Base-by-base conservation (phyloP, 257 asterid species). In the Nicotiana obtusifolia region DNA sequence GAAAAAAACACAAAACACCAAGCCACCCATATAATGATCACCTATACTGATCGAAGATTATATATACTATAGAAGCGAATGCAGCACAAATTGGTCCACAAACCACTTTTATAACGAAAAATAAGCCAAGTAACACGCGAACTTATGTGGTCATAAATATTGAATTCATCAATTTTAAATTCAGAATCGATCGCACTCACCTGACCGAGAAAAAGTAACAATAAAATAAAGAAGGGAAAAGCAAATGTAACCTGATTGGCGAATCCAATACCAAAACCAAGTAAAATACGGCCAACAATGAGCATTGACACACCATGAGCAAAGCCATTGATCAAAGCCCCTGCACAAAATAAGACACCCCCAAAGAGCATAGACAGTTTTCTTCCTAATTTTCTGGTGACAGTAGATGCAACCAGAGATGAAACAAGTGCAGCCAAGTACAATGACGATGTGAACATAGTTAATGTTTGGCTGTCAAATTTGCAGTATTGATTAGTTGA, bases 231-330 rank as follows among this genome's bases (percentile, higher is more conserved):
- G 1, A 41, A 41, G 47, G 47, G 47, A 41, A 41, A 41, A 8
- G 3, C 1, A 41, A 2, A 20, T 4, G 11, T 24, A 59, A 91
- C 97, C 97, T 94, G 98, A 90, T 91, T 91, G 62, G 98, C 97
- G 13, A 94, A 94, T 3, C 98, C 98, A 54, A 93, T 91, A 54
- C 98, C 98, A 9, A 90, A 89, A 80, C 98, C 98, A 8, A 94
- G 94, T 11, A 94, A 78, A 76, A 94, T 83, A 62, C 98, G 97
- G 26, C 98, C 98, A 26, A 91, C 88, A 13, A 91, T 91, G 16
- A 94, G 83, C 98, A 94, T 94, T 87, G 90, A 86, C 15, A 94
- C 91, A 11, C 33, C 76, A 37, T 73, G 62, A 2, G 98, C 98
- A 15, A 89, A 81, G 10, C 93, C 98, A 82, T 94, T 94, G 5